Evolutionary conservation across 1,284 basidiomycete species (phyloP).

Genomic region (Taiwanofungus camphoratus): DNA sequence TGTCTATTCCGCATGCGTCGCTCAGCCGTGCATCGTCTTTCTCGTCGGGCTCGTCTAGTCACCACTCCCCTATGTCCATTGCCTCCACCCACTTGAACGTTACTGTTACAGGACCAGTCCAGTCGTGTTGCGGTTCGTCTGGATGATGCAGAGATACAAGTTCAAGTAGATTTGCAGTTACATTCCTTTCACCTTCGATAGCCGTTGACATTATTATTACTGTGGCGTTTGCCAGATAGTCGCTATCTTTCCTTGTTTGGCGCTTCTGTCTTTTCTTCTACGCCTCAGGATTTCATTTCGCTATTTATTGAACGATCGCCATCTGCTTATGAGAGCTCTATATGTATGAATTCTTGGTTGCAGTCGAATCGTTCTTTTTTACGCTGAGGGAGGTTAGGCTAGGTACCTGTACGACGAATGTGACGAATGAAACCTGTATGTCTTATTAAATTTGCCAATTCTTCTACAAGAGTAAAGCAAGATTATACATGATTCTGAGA

Average conservation of each 20-base stretch:
- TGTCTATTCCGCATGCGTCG: slow-evolving; percentile 12
- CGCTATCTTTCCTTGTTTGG: neutral
- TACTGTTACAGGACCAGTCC: neutral
- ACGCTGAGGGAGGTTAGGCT: neutral
- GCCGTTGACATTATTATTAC: neutral
- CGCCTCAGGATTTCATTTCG: too few species aligned
- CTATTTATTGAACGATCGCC: neutral
- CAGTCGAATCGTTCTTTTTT: neutral
- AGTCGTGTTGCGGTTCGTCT: neutral
- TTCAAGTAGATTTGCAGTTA: neutral
- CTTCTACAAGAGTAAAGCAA: too few species aligned
- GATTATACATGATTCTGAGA: too few species aligned
- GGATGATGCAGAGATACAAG: neutral
- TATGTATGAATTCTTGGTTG: neutral
- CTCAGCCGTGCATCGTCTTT: slow-evolving; percentile 19
- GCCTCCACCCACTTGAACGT: neutral
- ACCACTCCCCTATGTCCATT: slow-evolving; percentile 1
- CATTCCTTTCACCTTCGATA: neutral
- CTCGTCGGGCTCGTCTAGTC: slow-evolving; percentile 16
- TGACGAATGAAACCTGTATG: neutral
- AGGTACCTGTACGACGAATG: neutral
- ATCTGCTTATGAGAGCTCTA: neutral
- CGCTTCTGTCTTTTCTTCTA: neutral
- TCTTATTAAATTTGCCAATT: too few species aligned
- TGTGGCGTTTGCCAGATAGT: neutral